Evolutionary conservation across 2,329 filamentous ascomycete species (phyloP).

Genomic region (Nannizzia gypsea): DNA sequence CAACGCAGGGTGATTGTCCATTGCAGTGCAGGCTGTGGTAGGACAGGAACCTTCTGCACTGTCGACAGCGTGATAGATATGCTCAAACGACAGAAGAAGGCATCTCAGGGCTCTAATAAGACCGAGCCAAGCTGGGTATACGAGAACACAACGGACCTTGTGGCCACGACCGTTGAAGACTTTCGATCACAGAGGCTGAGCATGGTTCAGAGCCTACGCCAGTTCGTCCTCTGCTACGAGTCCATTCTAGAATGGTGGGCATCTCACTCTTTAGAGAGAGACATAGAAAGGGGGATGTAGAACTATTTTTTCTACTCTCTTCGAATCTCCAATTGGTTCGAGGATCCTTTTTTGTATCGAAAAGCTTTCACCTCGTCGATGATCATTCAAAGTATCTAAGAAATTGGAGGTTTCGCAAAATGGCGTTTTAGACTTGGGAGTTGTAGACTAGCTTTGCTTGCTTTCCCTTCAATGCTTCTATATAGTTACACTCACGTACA

Average conservation of each 20-base stretch:
- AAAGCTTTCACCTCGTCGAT: not conserved
- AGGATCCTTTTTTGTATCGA: not conserved
- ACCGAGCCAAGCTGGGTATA: conserved; percentile 48
- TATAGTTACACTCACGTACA: too few relatives aligned
- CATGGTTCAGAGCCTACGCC: conserved; percentile 90
- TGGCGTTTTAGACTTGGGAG: not conserved
- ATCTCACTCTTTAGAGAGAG: not conserved
- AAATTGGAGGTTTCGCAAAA: not conserved
- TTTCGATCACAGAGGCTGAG: conserved; percentile 79
- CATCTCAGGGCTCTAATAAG: conserved; percentile 15
- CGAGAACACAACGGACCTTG: conserved; percentile 61
- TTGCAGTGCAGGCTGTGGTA: conserved; percentile 89
- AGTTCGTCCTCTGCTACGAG: conserved; percentile 95
- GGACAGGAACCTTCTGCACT: conserved; percentile 92
- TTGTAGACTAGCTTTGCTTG: not conserved
- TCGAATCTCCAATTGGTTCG: not conserved
- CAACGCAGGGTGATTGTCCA: conserved; percentile 76
- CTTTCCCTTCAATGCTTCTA: not conserved
- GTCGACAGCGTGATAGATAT: conserved; percentile 94
- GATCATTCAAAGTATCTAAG: not conserved
- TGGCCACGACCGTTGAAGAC: conserved; percentile 79
- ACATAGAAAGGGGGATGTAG: not conserved
- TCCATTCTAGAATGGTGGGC: conserved; percentile 76
- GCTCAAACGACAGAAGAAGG: conserved; percentile 63
- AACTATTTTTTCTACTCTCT: not conserved